These are phyloP conservation scores for Rhodosporidiobolus sp. DNA, from an alignment of 768 basidiomycete genomes.

Conservation along the genomic window DNA sequence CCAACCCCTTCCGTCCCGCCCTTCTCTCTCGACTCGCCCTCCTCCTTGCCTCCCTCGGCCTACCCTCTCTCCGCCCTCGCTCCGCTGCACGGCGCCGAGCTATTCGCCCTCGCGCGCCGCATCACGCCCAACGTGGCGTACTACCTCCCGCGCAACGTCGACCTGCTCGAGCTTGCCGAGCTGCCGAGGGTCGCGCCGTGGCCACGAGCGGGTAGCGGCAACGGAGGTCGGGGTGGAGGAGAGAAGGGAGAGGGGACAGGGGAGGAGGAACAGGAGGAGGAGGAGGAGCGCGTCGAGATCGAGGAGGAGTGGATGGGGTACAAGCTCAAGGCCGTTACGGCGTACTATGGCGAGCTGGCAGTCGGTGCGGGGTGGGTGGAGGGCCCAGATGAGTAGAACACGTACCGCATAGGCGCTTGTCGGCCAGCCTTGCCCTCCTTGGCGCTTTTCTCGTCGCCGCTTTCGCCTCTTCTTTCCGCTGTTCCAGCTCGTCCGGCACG, in stretches of 20 bases:
- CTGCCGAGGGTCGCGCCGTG: constrained; percentile 58
- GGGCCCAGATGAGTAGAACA: no score
- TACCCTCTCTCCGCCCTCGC: constrained; percentile 70
- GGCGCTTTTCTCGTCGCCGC: no score
- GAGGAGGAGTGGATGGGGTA: constrained; percentile 96
- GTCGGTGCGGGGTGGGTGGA: not conserved
- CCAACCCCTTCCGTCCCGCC: not conserved
- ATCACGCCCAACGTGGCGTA: constrained; percentile 82
- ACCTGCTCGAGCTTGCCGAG: constrained; percentile 66
- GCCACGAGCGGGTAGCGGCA: constrained; percentile 51
- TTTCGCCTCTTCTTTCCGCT: no score
- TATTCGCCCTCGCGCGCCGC: constrained; percentile 68
- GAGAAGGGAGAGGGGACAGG: no score
- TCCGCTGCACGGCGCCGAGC: constrained; percentile 76
- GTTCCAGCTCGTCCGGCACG: no score
- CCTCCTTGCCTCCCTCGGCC: constrained; percentile 14
- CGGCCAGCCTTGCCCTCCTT: no score
- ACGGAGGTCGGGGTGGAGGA: no score
- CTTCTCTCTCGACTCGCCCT: not conserved
- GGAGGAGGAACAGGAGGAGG: not conserved
- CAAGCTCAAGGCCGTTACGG: constrained; percentile 89
- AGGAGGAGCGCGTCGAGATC: constrained; percentile 69
- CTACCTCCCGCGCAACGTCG: constrained; percentile 79
- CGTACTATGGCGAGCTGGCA: constrained; percentile 83
- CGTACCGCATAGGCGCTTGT: no score